Conservation (phyloP, 176 grass and related monocot species). For the Carex cristatella region DNA sequence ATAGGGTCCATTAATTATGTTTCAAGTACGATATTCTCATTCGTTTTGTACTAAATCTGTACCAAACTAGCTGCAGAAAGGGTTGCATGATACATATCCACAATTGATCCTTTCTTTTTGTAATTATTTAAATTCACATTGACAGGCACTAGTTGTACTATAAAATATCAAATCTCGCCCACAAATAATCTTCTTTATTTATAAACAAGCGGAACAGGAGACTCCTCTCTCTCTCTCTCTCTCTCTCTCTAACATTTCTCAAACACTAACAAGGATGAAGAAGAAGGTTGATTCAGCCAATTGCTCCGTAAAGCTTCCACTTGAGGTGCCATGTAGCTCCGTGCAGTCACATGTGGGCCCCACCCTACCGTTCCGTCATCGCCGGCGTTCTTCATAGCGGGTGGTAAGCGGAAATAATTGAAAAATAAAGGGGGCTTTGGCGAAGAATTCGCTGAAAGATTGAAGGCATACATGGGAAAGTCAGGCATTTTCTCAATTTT, state of each 20-base stretch:
- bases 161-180: slow-evolving; percentile 4
- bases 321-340: slow-evolving; percentile 3
- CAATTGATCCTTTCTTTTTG: background rate
- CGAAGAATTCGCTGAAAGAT: slow-evolving; percentile 29
- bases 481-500: slow-evolving; percentile 82
- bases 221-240: background rate
- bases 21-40: background rate
- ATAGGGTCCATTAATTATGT: background rate
- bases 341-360: background rate
- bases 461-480: slow-evolving; percentile 92
- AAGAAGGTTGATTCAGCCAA: slow-evolving; percentile 22
- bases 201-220: background rate
- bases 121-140: slow-evolving; percentile 5
- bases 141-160: slow-evolving; percentile 15
- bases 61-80: background rate
- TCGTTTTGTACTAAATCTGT: background rate
- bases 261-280: slow-evolving; percentile 1
- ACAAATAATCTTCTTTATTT: slow-evolving; percentile 11
- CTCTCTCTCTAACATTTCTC: background rate
- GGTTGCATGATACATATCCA: slow-evolving; percentile 4
- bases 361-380: background rate
- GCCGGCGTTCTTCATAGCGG: background rate
- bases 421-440: slow-evolving; percentile 12
- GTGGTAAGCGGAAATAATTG: background rate
- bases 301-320: background rate